Evolutionary conservation across 495 filamentous ascomycete genomes (phyloP), one percentile per base, ranked within the genome.

Genomic region (Sordaria brevicollis): DNA sequence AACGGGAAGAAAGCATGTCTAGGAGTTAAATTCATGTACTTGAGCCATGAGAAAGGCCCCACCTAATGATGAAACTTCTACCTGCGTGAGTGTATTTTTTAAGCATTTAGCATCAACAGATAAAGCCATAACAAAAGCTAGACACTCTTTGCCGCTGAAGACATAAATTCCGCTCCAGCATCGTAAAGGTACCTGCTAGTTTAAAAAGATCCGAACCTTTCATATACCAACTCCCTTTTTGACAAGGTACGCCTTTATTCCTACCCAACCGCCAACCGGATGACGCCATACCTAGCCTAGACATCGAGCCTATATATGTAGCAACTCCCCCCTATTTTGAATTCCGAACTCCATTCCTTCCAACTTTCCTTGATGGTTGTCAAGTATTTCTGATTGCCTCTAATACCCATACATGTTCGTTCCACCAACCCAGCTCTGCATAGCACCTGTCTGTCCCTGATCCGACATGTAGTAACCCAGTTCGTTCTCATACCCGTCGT

Each of bases 401-500:
- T 54, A 76, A 31, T 74, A 76, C 10, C 71, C 73, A 68, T 74
- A 76, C 74, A 78, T 71, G 33, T 69, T 67, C 35, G 62, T 70
- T 5, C 67, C 67, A 2, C 69, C 69, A 17, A 70, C 69, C 76
- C 76, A 79, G 49, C 72, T 73, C 36, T 71, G 72, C 68, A 70
- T 70, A 21, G 68, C 68, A 15, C 67, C 4, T 37, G 70, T 49
- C 33, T 67, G 71, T 11, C 71, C 70, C 25, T 62, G 49, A 17
- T 77, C 77, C 15, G 71, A 70, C 70, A 79, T 77, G 67, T 77
- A 76, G 33, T 75, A 76, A 35, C 73, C 72, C 38, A 79, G 54
- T 65, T 79, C 76, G 38, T 75, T 65, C 71, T 78, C 76, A 38
- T 78, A 79, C 21, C 78, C 78, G 41, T 79, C 78, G 17, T 73